Base-by-base conservation (phyloP, 805 yeast genomes). In the Yarrowia phangngaensis region DNA sequence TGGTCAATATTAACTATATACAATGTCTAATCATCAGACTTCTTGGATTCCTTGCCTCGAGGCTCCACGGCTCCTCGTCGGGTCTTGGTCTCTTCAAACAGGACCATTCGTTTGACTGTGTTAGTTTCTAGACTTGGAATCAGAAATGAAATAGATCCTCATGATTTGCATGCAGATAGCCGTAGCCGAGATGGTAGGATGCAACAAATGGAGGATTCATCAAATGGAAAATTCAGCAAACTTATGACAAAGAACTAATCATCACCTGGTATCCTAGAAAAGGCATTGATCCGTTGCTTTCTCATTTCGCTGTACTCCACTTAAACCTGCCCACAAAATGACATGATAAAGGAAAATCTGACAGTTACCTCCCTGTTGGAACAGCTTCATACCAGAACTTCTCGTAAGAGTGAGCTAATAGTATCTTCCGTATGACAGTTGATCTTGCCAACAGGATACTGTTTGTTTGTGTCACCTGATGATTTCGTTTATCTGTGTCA, bases 1-100 rank as follows among this genome's bases (percentile, higher is more conserved):
- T n/a, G n/a, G n/a, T n/a, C n/a, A n/a, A n/a, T n/a, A 35, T 35
- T 35, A 35, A 38, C 47, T 40, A 40, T 40, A 19, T 40, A 40
- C 47, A 40, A 28, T 7, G 8, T 7, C 4, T 35, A 35, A 12
- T 35, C 43, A 24, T 35, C 43, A 8, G 43, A 24, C 23, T 35
- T 35, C 43, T 35, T 40, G 17, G 34, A 9, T 34, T 40, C 47
- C 27, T 40, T 27, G 20, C 47, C 47, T 14, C 32, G 34, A 20
- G 47, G 47, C 17, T 27, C 34, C 13, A 29, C 64, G 28, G 68
- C 64, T 20, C 81, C 76, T 65, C 84, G 87, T 66, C 98, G 79
- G 73, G 86, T 87, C 65, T 84, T 85, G 48, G 83, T 77, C 64
- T 90, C 98, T 22, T 80, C 79, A 70, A 92, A 90, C 53, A 90